These are phyloP conservation scores for Aspergillus ustus DNA, from an alignment of 2,329 filamentous ascomycete genomes.

Conservation along the genomic window DNA sequence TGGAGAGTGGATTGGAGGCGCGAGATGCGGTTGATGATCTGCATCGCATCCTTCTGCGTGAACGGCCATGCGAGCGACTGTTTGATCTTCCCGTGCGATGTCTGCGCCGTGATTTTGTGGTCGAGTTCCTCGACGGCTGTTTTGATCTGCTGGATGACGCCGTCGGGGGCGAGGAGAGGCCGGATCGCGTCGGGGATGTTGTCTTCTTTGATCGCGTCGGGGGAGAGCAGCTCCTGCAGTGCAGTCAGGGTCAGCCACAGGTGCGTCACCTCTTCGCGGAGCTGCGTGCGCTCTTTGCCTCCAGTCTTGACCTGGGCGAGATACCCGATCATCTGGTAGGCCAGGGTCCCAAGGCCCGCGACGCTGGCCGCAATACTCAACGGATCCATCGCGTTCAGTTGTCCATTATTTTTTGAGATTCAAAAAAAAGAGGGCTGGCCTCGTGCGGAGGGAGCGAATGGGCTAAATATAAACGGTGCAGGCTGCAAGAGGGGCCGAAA, in stretches of 20 bases:
- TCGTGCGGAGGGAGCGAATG: neutral
- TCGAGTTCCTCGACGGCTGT: constrained; percentile 1
- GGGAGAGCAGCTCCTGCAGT: constrained; percentile 9
- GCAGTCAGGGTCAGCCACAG: constrained; percentile 20
- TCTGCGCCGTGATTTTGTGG: neutral
- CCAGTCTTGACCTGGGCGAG: constrained; percentile 14
- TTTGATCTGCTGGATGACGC: constrained; percentile 20
- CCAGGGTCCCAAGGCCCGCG: constrained; percentile 20
- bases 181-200: constrained; percentile 11
- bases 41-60: constrained; percentile 13
- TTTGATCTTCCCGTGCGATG: neutral
- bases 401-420: neutral
- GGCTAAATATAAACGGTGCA: neutral
- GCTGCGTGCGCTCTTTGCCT: constrained; percentile 20
- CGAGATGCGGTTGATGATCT: constrained; percentile 6
- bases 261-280: constrained; percentile 19
- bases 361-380: constrained; percentile 22
- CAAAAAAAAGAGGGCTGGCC: neutral
- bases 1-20: constrained; percentile 9
- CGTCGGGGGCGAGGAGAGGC: constrained; percentile 19
- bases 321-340: constrained; percentile 22
- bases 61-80: constrained; percentile 16
- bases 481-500: neutral
- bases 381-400: constrained; percentile 18
- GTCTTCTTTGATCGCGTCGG: constrained; percentile 11